A percentile compares a stretch with the other conserved stretches of the same genome.
Evolutionary conservation across 495 filamentous ascomycete species (phyloP).

Genomic region (Baudoinia panamericana): DNA sequence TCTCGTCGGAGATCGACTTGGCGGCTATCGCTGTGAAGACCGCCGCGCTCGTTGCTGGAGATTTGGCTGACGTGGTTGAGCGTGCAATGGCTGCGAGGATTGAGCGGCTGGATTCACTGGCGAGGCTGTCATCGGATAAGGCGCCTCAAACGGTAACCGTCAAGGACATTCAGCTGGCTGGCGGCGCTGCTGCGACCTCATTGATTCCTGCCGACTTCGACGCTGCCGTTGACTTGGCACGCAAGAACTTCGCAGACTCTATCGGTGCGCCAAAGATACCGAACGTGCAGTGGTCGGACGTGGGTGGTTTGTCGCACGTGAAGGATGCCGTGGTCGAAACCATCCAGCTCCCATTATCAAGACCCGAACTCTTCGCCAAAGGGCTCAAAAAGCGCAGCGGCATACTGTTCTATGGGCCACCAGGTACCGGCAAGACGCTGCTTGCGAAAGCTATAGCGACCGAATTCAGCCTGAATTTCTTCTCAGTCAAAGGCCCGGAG

Average conservation of each 20-base stretch:
- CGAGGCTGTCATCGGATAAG: slow-evolving; percentile 24
- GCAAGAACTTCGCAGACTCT: slow-evolving; percentile 93
- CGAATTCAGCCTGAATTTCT: slow-evolving; percentile 97
- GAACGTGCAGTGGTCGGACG: slow-evolving; percentile 91
- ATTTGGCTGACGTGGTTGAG: slow-evolving; percentile 88
- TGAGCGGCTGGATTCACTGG: slow-evolving; percentile 58
- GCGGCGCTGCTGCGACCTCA: slow-evolving; percentile 63
- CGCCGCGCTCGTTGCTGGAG: slow-evolving; percentile 85
- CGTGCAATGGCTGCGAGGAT: slow-evolving; percentile 64
- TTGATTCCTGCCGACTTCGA: slow-evolving; percentile 85
- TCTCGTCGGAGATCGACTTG: slow-evolving; percentile 72
- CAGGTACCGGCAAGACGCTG: slow-evolving; percentile 91
- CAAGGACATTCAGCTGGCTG: slow-evolving; percentile 77
- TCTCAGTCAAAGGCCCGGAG: slow-evolving; percentile 95
- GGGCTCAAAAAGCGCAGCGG: slow-evolving; percentile 98
- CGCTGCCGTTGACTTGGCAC: slow-evolving; percentile 76
- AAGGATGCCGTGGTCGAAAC: slow-evolving; percentile 95
- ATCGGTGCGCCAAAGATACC: slow-evolving; percentile 98
- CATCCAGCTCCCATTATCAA: slow-evolving; percentile 82
- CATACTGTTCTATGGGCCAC: slow-evolving; percentile 95
- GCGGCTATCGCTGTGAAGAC: slow-evolving; percentile 81
- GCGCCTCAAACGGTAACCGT: slow-evolving; percentile 37
- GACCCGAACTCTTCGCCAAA: slow-evolving; percentile 90
- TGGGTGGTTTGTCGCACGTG: slow-evolving; percentile 83
- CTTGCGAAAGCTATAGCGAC: slow-evolving; percentile 97